A percentile compares a stretch with the other conserved stretches of the same genome.
Conservation (phyloP, 2,329 filamentous ascomycete species). For the Sphaerulina vaccinii region DNA sequence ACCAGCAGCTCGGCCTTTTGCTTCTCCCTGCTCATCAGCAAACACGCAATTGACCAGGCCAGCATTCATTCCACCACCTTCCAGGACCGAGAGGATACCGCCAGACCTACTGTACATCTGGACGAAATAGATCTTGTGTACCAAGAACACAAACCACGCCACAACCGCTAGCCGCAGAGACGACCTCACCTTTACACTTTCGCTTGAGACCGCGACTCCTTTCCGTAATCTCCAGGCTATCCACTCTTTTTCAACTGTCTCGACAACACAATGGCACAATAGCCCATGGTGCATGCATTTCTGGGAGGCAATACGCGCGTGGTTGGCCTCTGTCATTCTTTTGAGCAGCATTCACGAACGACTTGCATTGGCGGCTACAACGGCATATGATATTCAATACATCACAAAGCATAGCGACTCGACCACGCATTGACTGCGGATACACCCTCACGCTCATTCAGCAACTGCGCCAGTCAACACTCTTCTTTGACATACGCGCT, state of each 20-base stretch:
- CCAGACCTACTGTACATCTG: too few relatives aligned
- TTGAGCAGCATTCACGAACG: neutral
- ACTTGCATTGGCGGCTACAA: neutral
- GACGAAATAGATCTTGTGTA: too few relatives aligned
- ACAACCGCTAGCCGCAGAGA: too few relatives aligned
- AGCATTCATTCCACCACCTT: too few relatives aligned
- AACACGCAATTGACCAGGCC: too few relatives aligned
- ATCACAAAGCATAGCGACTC: neutral
- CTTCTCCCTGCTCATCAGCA: too few relatives aligned
- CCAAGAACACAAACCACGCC: too few relatives aligned
- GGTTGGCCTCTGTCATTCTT: neutral
- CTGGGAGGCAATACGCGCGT: neutral
- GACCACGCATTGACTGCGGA: constrained; percentile 2
- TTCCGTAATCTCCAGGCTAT: constrained; percentile 5
- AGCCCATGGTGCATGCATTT: neutral
- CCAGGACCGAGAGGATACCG: too few relatives aligned
- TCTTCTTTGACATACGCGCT: neutral
- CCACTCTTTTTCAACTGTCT: neutral
- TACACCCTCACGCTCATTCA: neutral
- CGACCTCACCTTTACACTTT: neutral
- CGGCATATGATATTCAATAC: neutral
- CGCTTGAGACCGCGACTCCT: constrained; percentile 6
- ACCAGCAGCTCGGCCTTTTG: too few relatives aligned
- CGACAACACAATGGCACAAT: constrained; percentile 6
- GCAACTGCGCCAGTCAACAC: constrained; percentile 3